These are phyloP conservation scores for Plantago major DNA, from an alignment of 257 asterid genomes.

Conservation along the genomic window DNA sequence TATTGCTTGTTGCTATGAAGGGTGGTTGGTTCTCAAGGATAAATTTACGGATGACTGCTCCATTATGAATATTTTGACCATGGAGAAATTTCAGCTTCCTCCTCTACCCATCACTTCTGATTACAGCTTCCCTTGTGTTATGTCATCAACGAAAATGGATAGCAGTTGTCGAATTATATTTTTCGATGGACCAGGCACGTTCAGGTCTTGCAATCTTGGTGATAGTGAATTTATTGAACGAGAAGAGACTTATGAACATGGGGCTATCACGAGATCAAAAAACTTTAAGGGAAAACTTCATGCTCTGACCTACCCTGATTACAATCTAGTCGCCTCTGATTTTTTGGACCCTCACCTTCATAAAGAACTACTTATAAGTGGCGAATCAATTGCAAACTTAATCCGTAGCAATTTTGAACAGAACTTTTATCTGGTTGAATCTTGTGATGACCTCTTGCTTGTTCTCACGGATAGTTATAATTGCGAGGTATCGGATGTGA, in stretches of 20 bases:
- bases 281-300: conserved; percentile 11
- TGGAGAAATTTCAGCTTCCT: conserved; percentile 5
- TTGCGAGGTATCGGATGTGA: neutral
- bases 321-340: neutral
- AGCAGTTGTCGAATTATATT: conserved; percentile 5
- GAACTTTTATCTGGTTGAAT: neutral
- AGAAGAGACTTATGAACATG: neutral
- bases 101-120: neutral
- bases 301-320: neutral
- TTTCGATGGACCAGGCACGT: neutral
- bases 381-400: neutral
- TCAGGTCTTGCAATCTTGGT: conserved; percentile 8
- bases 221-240: conserved; percentile 10
- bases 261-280: too few species aligned
- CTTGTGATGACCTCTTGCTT: conserved; percentile 1
- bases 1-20: conserved; percentile 3
- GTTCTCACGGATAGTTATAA: neutral
- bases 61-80: neutral
- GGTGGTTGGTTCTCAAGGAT: neutral
- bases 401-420: neutral
- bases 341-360: conserved; percentile 8
- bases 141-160: conserved; percentile 10
- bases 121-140: neutral
- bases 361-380: neutral
- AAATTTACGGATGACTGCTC: conserved; percentile 18